Conservation (phyloP, 768 basidiomycete genomes). For the Leccinum uliginosum region DNA sequence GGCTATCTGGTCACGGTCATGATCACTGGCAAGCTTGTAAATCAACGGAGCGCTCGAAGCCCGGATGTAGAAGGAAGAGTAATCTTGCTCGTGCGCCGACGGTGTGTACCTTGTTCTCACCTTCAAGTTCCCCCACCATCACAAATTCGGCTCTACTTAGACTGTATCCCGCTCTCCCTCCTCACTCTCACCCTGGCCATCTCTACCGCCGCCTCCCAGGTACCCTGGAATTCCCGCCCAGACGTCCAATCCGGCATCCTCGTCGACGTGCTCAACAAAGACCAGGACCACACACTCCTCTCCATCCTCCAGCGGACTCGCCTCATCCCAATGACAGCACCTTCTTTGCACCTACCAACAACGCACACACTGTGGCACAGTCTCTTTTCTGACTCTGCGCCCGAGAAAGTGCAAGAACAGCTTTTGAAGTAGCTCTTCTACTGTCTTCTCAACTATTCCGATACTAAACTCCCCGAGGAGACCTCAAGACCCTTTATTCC, state of each 20-base stretch:
- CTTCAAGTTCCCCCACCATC: background rate
- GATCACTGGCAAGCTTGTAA: no score
- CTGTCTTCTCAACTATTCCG: slow-evolving; percentile 82
- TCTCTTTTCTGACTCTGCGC: slow-evolving; percentile 32
- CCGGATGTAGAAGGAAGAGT: no score
- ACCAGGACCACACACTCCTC: slow-evolving; percentile 76
- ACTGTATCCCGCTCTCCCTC: slow-evolving; percentile 33
- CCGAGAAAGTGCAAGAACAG: slow-evolving; percentile 79
- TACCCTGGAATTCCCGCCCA: slow-evolving; percentile 21
- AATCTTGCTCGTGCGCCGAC: no score
- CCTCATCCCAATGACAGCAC: slow-evolving; percentile 86
- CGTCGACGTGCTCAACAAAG: slow-evolving; percentile 70
- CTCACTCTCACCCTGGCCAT: slow-evolving; percentile 20
- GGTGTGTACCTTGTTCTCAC: background rate
- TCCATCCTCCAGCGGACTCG: slow-evolving; percentile 75
- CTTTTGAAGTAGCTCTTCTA: slow-evolving; percentile 92
- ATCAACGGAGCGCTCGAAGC: no score
- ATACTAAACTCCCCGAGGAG: slow-evolving; percentile 45
- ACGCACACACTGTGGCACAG: slow-evolving; percentile 48
- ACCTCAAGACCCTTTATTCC: slow-evolving; percentile 60
- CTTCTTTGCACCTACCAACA: slow-evolving; percentile 93
- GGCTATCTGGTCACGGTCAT: no score
- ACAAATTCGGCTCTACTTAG: slow-evolving; percentile 29
- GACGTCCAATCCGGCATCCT: slow-evolving; percentile 49
- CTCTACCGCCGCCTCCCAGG: slow-evolving; percentile 18